Base-by-base conservation (phyloP, 768 basidiomycete genomes). In the Floccularia luteovirens region DNA sequence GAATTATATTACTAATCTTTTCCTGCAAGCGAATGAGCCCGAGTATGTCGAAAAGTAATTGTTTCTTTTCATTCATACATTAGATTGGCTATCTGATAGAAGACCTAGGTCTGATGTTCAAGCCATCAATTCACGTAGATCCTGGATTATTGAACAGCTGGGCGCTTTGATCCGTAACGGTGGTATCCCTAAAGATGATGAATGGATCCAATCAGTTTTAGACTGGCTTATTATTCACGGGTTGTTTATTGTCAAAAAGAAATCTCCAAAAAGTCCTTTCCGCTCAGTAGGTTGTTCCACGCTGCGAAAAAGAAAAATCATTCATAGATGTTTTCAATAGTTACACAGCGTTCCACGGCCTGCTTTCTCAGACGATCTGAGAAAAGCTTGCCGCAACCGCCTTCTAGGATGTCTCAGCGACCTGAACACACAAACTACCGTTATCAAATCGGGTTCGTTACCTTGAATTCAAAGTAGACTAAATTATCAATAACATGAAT, bases 91-190 rank as follows among this genome's bases (percentile, higher is more conserved):
- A 48, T 38, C 19, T 27, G 31, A 14, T 47, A 14, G 36, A 43
- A 78, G 78, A 41, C n/a, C n/a, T n/a, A n/a, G n/a, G n/a, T 51
- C 61, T 30, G 69, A 75, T 43, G 48, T 66, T 25, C 61, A 67
- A 37, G 60, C 60, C 8, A 61, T 76, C 19, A 75, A 78, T 43
- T 64, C 73, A 2, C 72, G 80, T 41, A 66, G 91, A 41, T 57
- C 59, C 20, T 99, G 94, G 94, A 77, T 89, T 23, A 71, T 87
- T 36, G 91, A 96, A 34, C 94, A 98, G 59, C 66, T 96, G 14
- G 67, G 74, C 11, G 71, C 76, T 3, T 75, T 96, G 22, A 66
- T 93, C 47, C 81, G 82, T 30, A 92, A 90, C 53, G 77, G 79
- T 10, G 72, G 77, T 1, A 74, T 93, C 34, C 87, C 83, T 3